Evolutionary conservation across 2,329 filamentous ascomycete species (phyloP), one percentile per base, ranked within the genome.

Genomic region (Ophiostoma sp.): DNA sequence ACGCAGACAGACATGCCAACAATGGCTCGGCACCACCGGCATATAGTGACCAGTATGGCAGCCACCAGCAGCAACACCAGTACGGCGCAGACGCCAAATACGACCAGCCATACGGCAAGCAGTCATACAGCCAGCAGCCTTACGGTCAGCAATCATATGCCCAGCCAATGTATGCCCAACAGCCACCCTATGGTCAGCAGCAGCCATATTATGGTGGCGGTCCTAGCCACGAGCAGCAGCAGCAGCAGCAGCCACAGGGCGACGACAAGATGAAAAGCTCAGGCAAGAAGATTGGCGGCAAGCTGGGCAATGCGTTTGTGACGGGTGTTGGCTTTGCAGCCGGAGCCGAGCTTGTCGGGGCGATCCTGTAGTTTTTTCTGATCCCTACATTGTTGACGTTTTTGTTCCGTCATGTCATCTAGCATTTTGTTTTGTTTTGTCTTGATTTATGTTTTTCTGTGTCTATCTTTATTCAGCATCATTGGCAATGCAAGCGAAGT

Each of bases 271-370:
- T 89, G 20, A 85, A 88, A 73, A 85, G 92, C 79, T 86, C 89
- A 70, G 93, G 92, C 70, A 97, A 97, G 88, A 97, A 97, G 82
- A 91, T 97, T 80, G 94, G 94, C 74, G 96, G 96, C 87, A 98
- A 97, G 84, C 79, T 94, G 77, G 94, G 94, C 7, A 89, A 89
- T 75, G 85, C 86, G 64, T 93, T 93, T 36, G 93, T 97, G 75
- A 96, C 96, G 76, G 94, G 94, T 79, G 94, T 94, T 67, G 94
- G 94, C 79, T 94, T 94, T 67, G 95, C 92, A 1, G 90, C 97
- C 73, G 94, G 94, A 77, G 87, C 90, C 75, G 95, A 96, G 77
- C 88, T 97, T 77, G 93, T 97, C 75, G 95, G 96, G 80, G 88
- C 90, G 73, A 96, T 96, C 75, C 95, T 97, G 79, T 96, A 88